These are phyloP conservation scores for Candida orba DNA, from an alignment of 805 yeast species.

Conservation along the genomic window DNA sequence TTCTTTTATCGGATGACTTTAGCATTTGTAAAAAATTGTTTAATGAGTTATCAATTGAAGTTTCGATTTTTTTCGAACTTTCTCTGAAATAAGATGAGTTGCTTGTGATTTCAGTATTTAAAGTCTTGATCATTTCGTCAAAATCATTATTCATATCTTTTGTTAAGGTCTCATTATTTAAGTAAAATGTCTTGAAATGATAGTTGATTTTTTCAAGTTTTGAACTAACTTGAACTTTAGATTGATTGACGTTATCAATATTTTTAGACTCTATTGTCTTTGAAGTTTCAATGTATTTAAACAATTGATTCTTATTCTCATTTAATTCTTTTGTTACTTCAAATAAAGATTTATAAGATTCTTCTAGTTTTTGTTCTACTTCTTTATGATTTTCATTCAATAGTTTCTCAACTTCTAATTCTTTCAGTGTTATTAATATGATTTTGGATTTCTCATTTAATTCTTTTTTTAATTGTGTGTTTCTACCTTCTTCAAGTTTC, in stretches of 20 bases:
- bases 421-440: slow-evolving; percentile 8
- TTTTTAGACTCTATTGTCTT: slow-evolving; percentile 13
- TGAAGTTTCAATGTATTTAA: slow-evolving; percentile 15
- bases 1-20: background rate
- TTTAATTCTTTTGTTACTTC: slow-evolving; percentile 8
- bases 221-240: slow-evolving; percentile 5
- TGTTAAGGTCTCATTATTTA: slow-evolving; percentile 9
- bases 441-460: slow-evolving; percentile 6
- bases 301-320: slow-evolving; percentile 10
- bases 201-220: slow-evolving; percentile 5
- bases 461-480: slow-evolving; percentile 1
- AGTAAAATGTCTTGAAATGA: slow-evolving; percentile 7
- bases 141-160: slow-evolving; percentile 12
- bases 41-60: slow-evolving; percentile 7
- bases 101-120: slow-evolving; percentile 8
- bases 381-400: slow-evolving; percentile 13
- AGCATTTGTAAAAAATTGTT: slow-evolving; percentile 1
- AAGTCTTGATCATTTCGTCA: slow-evolving; percentile 9
- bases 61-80: slow-evolving; percentile 1
- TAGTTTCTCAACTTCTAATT: slow-evolving; percentile 12
- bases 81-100: slow-evolving; percentile 5
- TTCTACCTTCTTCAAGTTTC: slow-evolving; percentile 11
- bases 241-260: slow-evolving; percentile 5
- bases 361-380: slow-evolving; percentile 16
- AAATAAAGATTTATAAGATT: slow-evolving; percentile 8